Evolutionary conservation across 108 stramenopile species (phyloP).

Genomic region (Cyclotella sp.): DNA sequence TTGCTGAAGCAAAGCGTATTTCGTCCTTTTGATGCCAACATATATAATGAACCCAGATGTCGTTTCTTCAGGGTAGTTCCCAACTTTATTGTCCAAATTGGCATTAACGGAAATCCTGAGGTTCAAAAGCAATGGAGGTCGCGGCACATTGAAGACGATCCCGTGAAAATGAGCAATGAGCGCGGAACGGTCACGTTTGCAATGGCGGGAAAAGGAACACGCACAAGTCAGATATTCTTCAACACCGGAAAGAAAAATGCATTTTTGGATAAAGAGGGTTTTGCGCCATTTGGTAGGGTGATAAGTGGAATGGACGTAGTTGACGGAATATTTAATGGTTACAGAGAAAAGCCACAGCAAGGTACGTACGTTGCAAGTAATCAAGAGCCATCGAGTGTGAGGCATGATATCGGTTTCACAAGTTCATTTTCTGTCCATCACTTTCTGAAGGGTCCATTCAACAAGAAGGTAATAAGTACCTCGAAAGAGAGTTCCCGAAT

Average conservation of each 20-base stretch:
- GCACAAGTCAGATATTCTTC: conserved; percentile 74
- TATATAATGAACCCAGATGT: conserved; percentile 47
- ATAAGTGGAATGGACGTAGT: conserved; percentile 47
- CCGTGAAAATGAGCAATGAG: conserved; percentile 44
- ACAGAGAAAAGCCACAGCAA: conserved; percentile 49
- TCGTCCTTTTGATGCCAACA: conserved; percentile 37
- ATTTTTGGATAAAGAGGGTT: conserved; percentile 45
- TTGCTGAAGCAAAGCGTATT: background rate
- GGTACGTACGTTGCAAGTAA: conserved; percentile 17
- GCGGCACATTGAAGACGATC: conserved; percentile 47
- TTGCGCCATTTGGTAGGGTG: conserved; percentile 54
- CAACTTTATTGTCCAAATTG: conserved; percentile 64
- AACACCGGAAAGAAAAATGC: conserved; percentile 49
- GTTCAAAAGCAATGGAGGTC: conserved; percentile 32
- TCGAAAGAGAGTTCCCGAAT: conserved; percentile 50
- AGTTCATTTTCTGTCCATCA: background rate
- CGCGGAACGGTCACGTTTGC: conserved; percentile 60
- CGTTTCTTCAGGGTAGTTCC: conserved; percentile 59
- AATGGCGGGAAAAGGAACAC: conserved; percentile 53
- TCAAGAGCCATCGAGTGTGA: too few relatives aligned
- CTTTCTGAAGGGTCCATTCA: conserved; percentile 30
- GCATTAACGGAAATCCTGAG: conserved; percentile 51
- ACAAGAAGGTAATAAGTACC: conserved; percentile 46
- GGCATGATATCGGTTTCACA: background rate
- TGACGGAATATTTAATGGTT: conserved; percentile 46